Evolutionary conservation across 2,329 filamentous ascomycete species (phyloP), one percentile per base, ranked within the genome.

Genomic region (Sphaerulina vaccinii): DNA sequence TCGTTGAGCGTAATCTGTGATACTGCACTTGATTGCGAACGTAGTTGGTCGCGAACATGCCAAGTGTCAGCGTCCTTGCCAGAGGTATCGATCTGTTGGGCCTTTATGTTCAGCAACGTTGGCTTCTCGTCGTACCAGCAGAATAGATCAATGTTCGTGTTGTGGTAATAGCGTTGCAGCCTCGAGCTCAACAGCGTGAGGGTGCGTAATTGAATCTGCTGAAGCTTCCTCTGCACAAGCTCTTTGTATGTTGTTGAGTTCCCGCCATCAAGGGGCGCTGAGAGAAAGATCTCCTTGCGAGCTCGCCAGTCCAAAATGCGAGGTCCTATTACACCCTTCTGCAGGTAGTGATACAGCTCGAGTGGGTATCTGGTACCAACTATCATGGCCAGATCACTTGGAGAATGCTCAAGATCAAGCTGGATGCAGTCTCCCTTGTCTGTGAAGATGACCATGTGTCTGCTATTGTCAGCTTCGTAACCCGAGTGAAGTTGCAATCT

Each of bases 331-430:
- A 96, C 75, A 27, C 90, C 93, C 45, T 82, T 85, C 52, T 90
- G 90, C 43, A 96, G 78, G 69, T 97, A 97, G 33, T 50, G 48
- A 18, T 43, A 44, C 19, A 50, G 22, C 33, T 50, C 48, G 21
- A 19, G 36, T 13, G 48, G 48, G 2, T 37, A 43, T 18, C 40
- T 27, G 11, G 29, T 36, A 11, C 39, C 40, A n/a, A 96, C 82
- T 66, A 96, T 91, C 65, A 92, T 86, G 66, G 95, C 88, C 59
- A 93, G 85, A 67, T 97, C 91, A 39, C 80, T 81, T 2, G 93
- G 91, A 16, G 90, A 81, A 49, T 83, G 79, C 6, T 88, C 86
- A 49, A 78, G 80, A 62, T 91, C 85, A 62, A 89, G 79, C 13
- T 90, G 86, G 54, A 82, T 81, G 43, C 96, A 80, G 63, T 86